A percentile compares a stretch with the other conserved stretches of the same genome.
Conservation (phyloP, 208 protist genomes). For the Zelonia costaricensis region DNA sequence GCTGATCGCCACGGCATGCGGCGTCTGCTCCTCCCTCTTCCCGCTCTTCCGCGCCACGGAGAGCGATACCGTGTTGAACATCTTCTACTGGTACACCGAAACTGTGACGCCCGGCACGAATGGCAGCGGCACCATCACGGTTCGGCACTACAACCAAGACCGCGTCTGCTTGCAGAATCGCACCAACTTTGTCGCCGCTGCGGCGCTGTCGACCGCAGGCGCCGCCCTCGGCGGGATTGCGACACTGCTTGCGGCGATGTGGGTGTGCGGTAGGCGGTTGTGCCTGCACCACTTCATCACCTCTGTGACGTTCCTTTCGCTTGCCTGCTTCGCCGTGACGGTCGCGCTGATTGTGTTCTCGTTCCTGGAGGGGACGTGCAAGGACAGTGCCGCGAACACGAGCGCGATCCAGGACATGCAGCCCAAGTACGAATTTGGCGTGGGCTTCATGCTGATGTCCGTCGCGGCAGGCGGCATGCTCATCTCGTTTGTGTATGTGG, state of each 20-base stretch:
- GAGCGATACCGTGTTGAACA: neutral
- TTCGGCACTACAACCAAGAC: constrained; percentile 5
- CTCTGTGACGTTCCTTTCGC: constrained; percentile 26
- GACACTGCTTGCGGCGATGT: constrained; percentile 15
- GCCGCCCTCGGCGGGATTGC: constrained; percentile 16
- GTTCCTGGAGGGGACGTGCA: constrained; percentile 11
- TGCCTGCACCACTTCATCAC: constrained; percentile 25
- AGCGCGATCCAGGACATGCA: constrained; percentile 1
- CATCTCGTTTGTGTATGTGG: constrained; percentile 3
- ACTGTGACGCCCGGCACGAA: neutral
- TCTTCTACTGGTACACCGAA: constrained; percentile 29
- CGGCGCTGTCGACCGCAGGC: constrained; percentile 23
- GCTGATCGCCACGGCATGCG: constrained; percentile 8
- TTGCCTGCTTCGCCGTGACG: constrained; percentile 20
- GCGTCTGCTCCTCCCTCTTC: constrained; percentile 23
- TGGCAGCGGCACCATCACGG: neutral
- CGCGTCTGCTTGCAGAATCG: constrained; percentile 2
- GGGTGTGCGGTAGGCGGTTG: constrained; percentile 23
- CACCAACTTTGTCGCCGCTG: constrained; percentile 9
- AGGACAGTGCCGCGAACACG: neutral
- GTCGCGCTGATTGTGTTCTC: constrained; percentile 16
- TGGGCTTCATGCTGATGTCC: constrained; percentile 28
- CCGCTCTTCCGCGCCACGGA: constrained; percentile 10
- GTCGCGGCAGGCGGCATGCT: constrained; percentile 23
- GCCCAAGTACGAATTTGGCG: constrained; percentile 19